Evolutionary conservation across 768 basidiomycete species (phyloP), one percentile per base, ranked within the genome.

Genomic region (Boletales sp.): DNA sequence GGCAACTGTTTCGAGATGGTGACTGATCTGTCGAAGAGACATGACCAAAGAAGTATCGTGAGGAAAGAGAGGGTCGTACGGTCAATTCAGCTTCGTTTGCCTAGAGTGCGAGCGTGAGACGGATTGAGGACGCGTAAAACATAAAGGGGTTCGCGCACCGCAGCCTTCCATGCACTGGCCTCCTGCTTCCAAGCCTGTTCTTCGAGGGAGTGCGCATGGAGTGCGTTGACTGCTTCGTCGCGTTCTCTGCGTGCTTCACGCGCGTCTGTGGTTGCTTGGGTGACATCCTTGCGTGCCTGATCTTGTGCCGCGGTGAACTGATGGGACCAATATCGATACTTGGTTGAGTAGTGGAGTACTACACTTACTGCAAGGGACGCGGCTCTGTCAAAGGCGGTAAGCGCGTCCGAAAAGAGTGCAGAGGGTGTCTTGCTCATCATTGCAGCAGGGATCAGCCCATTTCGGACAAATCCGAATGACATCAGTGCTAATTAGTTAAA

Each of bases 261-360:
- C 14, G 71, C 58, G 30, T 84, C 80, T 6, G 71, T 56, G 35
- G 66, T 54, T 11, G 77, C 74, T 40, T 75, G 75, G 44, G 77
- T 69, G 53, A 83, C 72, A 54, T 85, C 80, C 36, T 69, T 65
- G 53, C 76, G 76, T 5, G 79, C 73, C 48, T 79, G 75, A n/a
- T 76, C 74, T 52, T 87, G 83, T 15, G 79, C 71, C 32, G 76
- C 71, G 13, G 76, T 71, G 50, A 84, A 72, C 84, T 86, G 42
- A 24, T 24, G 15, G 42, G 35, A 37, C 51, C 47, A 40, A 4
- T 36, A 45, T 45, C 21, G 48, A 52, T 50, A n/a, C 6, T 27
- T n/a, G 13, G 15, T 5, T 21, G 10, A 39, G 24, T 4, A 13
- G 39, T 40, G 45, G 7, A 38, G 7, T 43, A 47, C 43, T 40